Conservation (phyloP, 805 yeast species). For the Metschnikowia matae region DNA sequence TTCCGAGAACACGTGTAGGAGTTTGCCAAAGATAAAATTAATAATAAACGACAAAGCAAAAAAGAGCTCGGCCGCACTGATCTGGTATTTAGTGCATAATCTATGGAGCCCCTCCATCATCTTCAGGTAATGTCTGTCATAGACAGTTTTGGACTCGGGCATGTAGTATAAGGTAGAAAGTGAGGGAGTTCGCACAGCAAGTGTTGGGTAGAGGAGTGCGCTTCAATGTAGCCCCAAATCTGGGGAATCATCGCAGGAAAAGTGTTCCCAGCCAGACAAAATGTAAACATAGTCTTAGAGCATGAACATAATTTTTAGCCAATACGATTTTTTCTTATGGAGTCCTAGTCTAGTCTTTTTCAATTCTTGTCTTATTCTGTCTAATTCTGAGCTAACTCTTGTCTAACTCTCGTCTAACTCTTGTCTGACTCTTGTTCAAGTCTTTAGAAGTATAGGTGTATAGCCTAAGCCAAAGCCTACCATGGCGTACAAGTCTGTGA, state of each 20-base stretch:
- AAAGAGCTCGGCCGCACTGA: conserved; percentile 24
- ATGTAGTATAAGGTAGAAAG: neutral
- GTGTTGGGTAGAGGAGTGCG: neutral
- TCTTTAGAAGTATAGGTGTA: too few species aligned
- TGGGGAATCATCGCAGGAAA: neutral
- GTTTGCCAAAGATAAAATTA: conserved; percentile 49
- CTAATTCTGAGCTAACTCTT: too few species aligned
- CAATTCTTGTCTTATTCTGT: too few species aligned
- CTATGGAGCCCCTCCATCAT: neutral
- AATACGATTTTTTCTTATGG: too few species aligned
- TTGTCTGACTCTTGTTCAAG: too few species aligned
- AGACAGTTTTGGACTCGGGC: neutral
- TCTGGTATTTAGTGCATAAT: neutral
- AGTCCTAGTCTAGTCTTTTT: too few species aligned
- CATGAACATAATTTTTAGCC: too few species aligned
- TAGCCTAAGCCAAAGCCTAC: too few species aligned
- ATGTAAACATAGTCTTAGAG: neutral
- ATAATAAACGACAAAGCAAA: conserved; percentile 31
- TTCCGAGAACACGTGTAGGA: conserved; percentile 44
- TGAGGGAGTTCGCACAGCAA: neutral
- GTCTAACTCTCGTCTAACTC: too few species aligned
- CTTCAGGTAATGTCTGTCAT: neutral
- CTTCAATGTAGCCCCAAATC: neutral
- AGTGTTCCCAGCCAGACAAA: neutral
- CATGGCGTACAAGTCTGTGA: too few species aligned